Base-by-base conservation (phyloP, 495 filamentous ascomycete species). In the Penicillium fimorum region DNA sequence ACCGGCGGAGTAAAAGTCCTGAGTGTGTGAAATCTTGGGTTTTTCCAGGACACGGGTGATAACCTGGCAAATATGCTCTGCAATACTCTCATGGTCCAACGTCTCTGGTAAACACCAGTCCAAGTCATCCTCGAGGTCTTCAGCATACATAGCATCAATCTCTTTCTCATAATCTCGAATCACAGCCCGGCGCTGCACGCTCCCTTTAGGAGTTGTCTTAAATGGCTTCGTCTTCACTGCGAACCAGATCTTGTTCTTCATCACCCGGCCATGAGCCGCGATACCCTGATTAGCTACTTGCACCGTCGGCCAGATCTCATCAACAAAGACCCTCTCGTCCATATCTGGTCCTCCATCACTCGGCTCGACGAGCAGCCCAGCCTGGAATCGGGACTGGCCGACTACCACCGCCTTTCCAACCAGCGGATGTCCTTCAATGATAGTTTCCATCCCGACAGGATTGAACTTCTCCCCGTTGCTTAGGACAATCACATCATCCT, bases 141-240 rank as follows among this genome's bases (percentile, higher is more conserved):
- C 42, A 10, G 52, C 41, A 54, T 71, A 75, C 5, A 75, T 49
- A 2, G 40, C 56, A 33, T 63, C 62, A 22, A 75, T 60, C 46
- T 71, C 67, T 5, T 65, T 52, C 29, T 49, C 61, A 38, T 67
- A 74, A 5, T 70, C 54, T n/a, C 52, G 47, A 20, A 65, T 37
- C 9, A 68, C 57, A 13, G 51, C 50, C 10, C 48, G 53, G 20
- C 79, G 68, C 56, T 72, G 68, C 43, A 20, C 60, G 20, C 25
- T 82, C 0, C 83, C 84, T 59, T 87, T 86, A 1, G 75, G 74
- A 4, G 84, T 79, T 12, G 24, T 60, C 42, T 75, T 63, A 64
- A 86, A 82, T 2, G 81, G 81, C 59, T 81, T 85, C 6, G 71
- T 59, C 4, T 75, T 71, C 3, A 68, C 61, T 12, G 78, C 64